A percentile compares a stretch with the other conserved stretches of the same genome.
Conservation (phyloP, 768 basidiomycete species). For the Boletus fagicola region DNA sequence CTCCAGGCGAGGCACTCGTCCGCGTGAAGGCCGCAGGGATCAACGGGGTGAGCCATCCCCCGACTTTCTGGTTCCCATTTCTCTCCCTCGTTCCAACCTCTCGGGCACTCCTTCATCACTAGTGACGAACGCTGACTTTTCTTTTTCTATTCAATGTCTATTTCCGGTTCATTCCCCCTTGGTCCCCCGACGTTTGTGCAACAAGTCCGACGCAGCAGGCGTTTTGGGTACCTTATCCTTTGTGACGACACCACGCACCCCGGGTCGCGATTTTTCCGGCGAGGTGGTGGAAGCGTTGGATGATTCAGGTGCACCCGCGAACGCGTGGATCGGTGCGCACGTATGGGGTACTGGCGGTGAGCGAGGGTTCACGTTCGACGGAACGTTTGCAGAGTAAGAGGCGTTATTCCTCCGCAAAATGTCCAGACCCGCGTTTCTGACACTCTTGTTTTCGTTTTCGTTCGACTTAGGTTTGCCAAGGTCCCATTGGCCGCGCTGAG, state of each 20-base stretch:
- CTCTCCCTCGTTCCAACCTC: background rate
- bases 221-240: constrained; percentile 29
- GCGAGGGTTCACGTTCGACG: constrained; percentile 33
- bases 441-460: background rate
- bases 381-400: constrained; percentile 35
- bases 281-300: constrained; percentile 35
- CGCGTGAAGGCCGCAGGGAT: constrained; percentile 34
- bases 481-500: constrained; percentile 31
- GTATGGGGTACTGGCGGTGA: constrained; percentile 37
- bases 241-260: constrained; percentile 33
- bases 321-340: constrained; percentile 29
- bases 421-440: background rate
- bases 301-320: constrained; percentile 14
- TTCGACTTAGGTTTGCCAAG: constrained; percentile 24
- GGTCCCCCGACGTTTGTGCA: background rate
- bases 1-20: constrained; percentile 34
- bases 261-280: constrained; percentile 35
- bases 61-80: background rate
- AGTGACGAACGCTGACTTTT: background rate
- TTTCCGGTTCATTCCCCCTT: background rate
- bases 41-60: constrained; percentile 28
- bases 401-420: background rate
- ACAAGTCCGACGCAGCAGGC: constrained; percentile 32
- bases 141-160: background rate
- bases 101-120: background rate